Base-by-base conservation (phyloP, 2,329 filamentous ascomycete species). In the Sporothrix protearum region DNA sequence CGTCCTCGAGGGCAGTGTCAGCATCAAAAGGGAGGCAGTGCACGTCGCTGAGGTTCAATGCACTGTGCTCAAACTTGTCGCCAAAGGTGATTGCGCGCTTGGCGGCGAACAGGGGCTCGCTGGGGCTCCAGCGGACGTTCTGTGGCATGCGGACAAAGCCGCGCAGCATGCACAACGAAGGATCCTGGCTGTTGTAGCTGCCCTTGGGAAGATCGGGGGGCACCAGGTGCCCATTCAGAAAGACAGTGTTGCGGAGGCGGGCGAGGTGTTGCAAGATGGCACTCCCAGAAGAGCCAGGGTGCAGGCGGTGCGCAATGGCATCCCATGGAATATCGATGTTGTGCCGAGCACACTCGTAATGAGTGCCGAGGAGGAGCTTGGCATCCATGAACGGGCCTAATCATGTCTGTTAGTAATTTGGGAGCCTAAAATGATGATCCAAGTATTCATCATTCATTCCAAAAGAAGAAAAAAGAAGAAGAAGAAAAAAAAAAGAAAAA, bases 371-470 rank as follows among this genome's bases (percentile, higher is more conserved):
- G 0, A 85, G 71, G 0, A 84, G 74, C 75, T 85, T 85, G 49
- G 85, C 83, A 0, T 78, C 76, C 82, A 85, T 85, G 10, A 83
- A 80, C 10, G 82, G 80, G 0, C 82, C 83, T 85, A 63, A 16
- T 28, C 10, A 19, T 12, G 14, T 14, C 1, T 45, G 59, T 64
- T 64, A 64, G 59, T 9, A n/a, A 10, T 12, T n/a, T n/a, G n/a
- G n/a, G n/a, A n/a, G 39, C 30, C 9, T 28, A 2, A 8, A 42
- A 45, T 63, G 28, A 53, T 9, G 28, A 63, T 51, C 45, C 45
- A 36, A 49, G 8, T 25, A 47, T 47, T 33, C 19, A 36, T 68
- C 47, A n/a, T n/a, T 30, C 25, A 30, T 14, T 49, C 49, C 67
- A 57, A 57, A 39, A 59, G 22, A 36, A 25, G n/a, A 22, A 55